Evolutionary conservation across 2,329 filamentous ascomycete species (phyloP), one percentile per base, ranked within the genome.

Genomic region (Aspergillus aculeatus): DNA sequence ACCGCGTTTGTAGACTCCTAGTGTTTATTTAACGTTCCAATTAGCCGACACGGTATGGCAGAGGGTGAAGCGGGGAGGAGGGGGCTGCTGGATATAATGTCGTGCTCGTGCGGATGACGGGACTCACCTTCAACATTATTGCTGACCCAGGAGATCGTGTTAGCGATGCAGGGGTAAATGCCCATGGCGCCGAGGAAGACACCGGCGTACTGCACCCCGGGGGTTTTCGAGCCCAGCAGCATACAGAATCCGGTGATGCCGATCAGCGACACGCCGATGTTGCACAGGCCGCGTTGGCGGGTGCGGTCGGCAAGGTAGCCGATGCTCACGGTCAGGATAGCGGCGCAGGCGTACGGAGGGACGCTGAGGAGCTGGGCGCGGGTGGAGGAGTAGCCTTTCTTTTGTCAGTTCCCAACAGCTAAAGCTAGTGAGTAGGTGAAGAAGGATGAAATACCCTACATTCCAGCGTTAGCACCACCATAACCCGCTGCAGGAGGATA

Each of bases 91-190:
- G n/a, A n/a, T n/a, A n/a, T n/a, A n/a, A n/a, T n/a, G n/a, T n/a
- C n/a, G n/a, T n/a, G n/a, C n/a, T n/a, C n/a, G n/a, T n/a, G n/a
- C n/a, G n/a, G n/a, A n/a, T n/a, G n/a, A n/a, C n/a, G n/a, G n/a
- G n/a, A n/a, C 61, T 47, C 58, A 76, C 75, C 79, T 76, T 96
- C 93, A 38, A 88, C 84, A 63, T 96, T 97, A 78, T 97, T 97
- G 51, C 88, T 87, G 19, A 89, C 82, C 93, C 93, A 97, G 2
- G 88, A 87, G 64, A 97, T 91, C 0, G 91, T 96, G 71, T 96
- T 95, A 9, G 91, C 79, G 58, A 96, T 91, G 69, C 87, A 89
- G 0, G 93, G 92, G 69, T 96, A 96, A 66, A 96, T 96, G 1
- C 93, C 92, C 58, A 94, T 80, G 0, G 93, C 92, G 0, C 89